phyloP scores from a whole-genome alignment of 2,329 filamentous ascomycete genomes.

The Aspergillus sp. region DNA sequence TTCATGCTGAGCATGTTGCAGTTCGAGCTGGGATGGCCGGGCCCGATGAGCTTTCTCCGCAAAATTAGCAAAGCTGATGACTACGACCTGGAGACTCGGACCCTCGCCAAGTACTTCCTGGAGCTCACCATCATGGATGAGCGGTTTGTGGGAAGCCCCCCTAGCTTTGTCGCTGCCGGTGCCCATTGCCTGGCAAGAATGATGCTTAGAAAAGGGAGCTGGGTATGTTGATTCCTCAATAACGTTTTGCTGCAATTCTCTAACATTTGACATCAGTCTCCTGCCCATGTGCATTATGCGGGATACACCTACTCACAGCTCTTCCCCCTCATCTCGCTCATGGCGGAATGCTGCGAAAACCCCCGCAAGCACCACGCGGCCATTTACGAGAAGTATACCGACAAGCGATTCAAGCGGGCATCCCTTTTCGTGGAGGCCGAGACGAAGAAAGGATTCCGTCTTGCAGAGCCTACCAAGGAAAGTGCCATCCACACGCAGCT shows the following conservation, averaged over 20 bases:
- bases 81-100: conserved; percentile 92
- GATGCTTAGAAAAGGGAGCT: conserved; percentile 86
- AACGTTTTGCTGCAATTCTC: no score
- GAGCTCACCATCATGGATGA: conserved; percentile 98
- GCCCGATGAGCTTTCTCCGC: conserved; percentile 95
- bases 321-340: conserved; percentile 67
- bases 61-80: conserved; percentile 98
- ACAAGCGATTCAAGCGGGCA: conserved; percentile 80
- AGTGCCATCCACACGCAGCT: conserved; percentile 5
- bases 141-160: conserved; percentile 84
- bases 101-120: conserved; percentile 94
- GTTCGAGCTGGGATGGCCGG: conserved; percentile 96
- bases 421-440: conserved; percentile 75
- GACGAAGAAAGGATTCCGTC: conserved; percentile 57
- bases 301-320: conserved; percentile 87
- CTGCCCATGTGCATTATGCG: conserved; percentile 84
- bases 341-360: conserved; percentile 82
- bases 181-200: conserved; percentile 87
- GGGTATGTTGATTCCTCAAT: conserved; percentile 60
- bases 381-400: conserved; percentile 87
- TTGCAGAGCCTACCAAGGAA: conserved; percentile 34
- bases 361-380: conserved; percentile 77
- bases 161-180: conserved; percentile 85
- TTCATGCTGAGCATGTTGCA: conserved; percentile 97
- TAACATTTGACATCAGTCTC: conserved; percentile 50